phyloP scores from a whole-genome alignment of 2,329 filamentous ascomycete species.

The Zymoseptoria brevis region DNA sequence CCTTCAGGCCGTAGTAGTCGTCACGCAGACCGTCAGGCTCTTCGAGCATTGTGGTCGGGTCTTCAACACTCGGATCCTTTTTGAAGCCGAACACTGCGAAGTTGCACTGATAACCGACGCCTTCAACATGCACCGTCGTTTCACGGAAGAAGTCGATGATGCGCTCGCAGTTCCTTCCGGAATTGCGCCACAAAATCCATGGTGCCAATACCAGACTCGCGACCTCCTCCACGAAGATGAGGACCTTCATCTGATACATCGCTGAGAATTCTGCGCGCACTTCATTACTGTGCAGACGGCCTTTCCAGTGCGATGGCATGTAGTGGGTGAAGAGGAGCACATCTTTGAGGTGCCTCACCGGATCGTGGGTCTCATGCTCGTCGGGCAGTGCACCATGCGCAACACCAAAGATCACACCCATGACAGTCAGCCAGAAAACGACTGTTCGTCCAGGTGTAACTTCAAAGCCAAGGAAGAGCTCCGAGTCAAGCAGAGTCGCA shows the following conservation, averaged over 20 bases:
- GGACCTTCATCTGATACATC: slow-evolving; percentile 83
- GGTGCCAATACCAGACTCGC: slow-evolving; percentile 88
- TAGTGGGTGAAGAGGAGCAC: slow-evolving; percentile 93
- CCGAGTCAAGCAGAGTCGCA: slow-evolving; percentile 79
- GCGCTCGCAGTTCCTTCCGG: slow-evolving; percentile 82
- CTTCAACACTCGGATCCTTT: slow-evolving; percentile 54
- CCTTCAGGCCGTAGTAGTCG: slow-evolving; percentile 90
- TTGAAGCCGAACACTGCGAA: slow-evolving; percentile 98
- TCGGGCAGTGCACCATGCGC: slow-evolving; percentile 74
- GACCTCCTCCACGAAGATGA: slow-evolving; percentile 89
- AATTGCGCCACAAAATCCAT: slow-evolving; percentile 75
- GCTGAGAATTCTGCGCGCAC: slow-evolving; percentile 84
- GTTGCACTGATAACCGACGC: slow-evolving; percentile 90
- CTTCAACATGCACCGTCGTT: slow-evolving; percentile 94
- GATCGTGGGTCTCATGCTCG: slow-evolving; percentile 83
- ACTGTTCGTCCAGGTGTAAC: slow-evolving; percentile 82
- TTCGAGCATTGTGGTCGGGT: slow-evolving; percentile 29
- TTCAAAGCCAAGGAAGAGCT: slow-evolving; percentile 85
- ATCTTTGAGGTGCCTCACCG: slow-evolving; percentile 77
- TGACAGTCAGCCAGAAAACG: slow-evolving; percentile 79
- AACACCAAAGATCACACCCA: slow-evolving; percentile 75
- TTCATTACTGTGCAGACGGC: slow-evolving; percentile 84
- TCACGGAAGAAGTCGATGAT: slow-evolving; percentile 97
- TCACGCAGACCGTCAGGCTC: slow-evolving; percentile 55
- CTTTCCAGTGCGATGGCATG: slow-evolving; percentile 80